Conservation (phyloP, 768 basidiomycete species). For the Tricholoma matsutake region DNA sequence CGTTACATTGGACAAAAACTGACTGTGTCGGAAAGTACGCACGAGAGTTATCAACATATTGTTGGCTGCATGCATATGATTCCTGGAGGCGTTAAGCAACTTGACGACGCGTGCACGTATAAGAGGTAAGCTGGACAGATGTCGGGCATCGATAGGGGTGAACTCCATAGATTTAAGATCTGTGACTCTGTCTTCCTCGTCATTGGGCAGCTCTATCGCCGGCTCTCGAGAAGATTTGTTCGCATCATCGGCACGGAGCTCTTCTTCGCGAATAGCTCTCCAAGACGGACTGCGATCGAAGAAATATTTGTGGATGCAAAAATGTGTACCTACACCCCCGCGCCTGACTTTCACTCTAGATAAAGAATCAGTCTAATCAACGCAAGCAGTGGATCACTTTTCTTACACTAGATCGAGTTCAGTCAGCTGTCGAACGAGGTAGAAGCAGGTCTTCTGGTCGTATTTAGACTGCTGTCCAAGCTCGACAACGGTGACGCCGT, state of each 20-base stretch:
- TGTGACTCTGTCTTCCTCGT: conserved; percentile 34
- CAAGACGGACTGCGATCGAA: conserved; percentile 73
- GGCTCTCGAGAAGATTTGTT: conserved; percentile 12
- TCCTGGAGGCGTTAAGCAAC: conserved; percentile 66
- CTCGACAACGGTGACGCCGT: conserved; percentile 74
- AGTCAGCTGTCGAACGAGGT: conserved; percentile 73
- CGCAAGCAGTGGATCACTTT: neutral
- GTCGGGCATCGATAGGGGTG: conserved; percentile 72
- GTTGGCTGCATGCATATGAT: conserved; percentile 66
- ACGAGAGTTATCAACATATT: conserved; percentile 81
- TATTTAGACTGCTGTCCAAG: conserved; percentile 77
- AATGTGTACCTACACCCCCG: conserved; percentile 72
- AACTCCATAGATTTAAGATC: conserved; percentile 44
- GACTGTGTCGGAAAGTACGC: conserved; percentile 19
- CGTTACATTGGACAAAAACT: neutral
- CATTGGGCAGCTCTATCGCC: conserved; percentile 22
- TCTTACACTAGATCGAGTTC: conserved; percentile 73
- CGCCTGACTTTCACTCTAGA: conserved; percentile 71
- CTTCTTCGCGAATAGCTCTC: conserved; percentile 74
- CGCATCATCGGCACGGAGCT: conserved; percentile 43
- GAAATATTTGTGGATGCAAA: conserved; percentile 82
- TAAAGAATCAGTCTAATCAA: conserved; percentile 3
- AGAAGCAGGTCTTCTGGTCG: conserved; percentile 88
- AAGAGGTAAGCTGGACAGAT: conserved; percentile 72
- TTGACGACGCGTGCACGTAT: conserved; percentile 69